Conservation (phyloP, 228 moss, liverwort and hornwort species). For the Sphagnum magellanicum region DNA sequence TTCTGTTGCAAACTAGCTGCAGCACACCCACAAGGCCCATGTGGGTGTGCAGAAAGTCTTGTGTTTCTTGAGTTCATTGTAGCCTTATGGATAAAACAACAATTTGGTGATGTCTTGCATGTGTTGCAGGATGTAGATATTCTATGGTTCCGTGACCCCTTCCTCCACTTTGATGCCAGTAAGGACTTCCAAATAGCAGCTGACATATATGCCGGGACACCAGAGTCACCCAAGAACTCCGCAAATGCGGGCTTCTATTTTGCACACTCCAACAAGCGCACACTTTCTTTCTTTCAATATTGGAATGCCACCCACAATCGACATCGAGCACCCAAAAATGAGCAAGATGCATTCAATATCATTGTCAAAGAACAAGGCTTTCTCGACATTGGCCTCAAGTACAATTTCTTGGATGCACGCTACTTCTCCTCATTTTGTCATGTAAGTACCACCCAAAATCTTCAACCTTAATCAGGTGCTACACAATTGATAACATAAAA, state of each 20-base stretch:
- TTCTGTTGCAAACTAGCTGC: too few species aligned
- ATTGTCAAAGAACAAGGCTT: slow-evolving; percentile 57
- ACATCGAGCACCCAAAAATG: slow-evolving; percentile 21
- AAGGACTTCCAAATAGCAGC: slow-evolving; percentile 53
- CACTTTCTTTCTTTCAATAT: slow-evolving; percentile 38
- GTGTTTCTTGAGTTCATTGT: too few species aligned
- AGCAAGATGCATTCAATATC: slow-evolving; percentile 69
- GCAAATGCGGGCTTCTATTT: slow-evolving; percentile 51
- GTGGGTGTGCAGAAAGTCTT: too few species aligned
- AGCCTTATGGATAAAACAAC: too few species aligned
- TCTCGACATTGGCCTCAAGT: slow-evolving; percentile 37
- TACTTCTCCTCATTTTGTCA: slow-evolving; percentile 85
- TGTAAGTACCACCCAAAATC: slow-evolving; percentile 13
- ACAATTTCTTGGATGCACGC: slow-evolving; percentile 69
- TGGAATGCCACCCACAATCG: slow-evolving; percentile 26
- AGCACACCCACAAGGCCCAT: too few species aligned
- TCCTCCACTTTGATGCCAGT: slow-evolving; percentile 20
- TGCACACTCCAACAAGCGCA: slow-evolving; percentile 35
- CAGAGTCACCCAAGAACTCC: neutral
- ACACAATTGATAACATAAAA: too few species aligned
- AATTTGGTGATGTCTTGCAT: neutral
- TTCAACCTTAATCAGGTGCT: too few species aligned
- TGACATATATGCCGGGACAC: slow-evolving; percentile 31
- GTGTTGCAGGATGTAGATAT: slow-evolving; percentile 49
- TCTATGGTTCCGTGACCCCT: slow-evolving; percentile 58